Conservation (phyloP, 1,139 yeast genomes). For the Debaryomycetaceae sp. region DNA sequence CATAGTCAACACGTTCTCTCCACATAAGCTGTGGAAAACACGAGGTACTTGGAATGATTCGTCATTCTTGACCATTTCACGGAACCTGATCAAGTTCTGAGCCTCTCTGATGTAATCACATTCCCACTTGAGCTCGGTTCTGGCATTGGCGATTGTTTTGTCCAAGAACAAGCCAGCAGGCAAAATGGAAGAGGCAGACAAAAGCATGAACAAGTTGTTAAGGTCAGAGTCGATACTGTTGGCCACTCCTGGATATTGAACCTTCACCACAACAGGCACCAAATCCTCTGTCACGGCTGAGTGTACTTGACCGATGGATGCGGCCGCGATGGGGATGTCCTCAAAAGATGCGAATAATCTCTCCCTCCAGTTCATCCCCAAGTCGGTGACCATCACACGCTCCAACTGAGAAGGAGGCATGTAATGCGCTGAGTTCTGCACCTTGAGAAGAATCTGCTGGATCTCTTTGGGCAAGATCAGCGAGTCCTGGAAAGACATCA, state of each 20-base stretch:
- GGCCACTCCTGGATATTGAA: constrained; percentile 98
- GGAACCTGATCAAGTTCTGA: constrained; percentile 66
- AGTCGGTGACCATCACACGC: constrained; percentile 64
- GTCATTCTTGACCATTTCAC: constrained; percentile 59
- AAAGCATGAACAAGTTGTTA: constrained; percentile 72
- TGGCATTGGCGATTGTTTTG: constrained; percentile 87
- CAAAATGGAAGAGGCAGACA: constrained; percentile 80
- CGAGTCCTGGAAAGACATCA: constrained; percentile 90
- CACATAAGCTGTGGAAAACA: constrained; percentile 74
- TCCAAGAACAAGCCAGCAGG: constrained; percentile 94
- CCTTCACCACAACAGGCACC: constrained; percentile 87
- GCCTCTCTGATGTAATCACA: constrained; percentile 95
- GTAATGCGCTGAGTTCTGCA: constrained; percentile 92
- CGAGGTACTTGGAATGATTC: constrained; percentile 75
- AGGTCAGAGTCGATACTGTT: constrained; percentile 91
- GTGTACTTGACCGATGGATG: constrained; percentile 97
- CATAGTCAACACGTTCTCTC: constrained; percentile 86
- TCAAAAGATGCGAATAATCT: constrained; percentile 69
- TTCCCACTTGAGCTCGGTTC: constrained; percentile 94
- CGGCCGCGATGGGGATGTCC: constrained; percentile 93
- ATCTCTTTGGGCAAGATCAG: constrained; percentile 81
- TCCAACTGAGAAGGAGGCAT: constrained; percentile 94
- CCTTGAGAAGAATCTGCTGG: constrained; percentile 73
- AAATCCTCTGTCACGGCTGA: constrained; percentile 65
- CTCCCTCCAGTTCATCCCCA: constrained; percentile 78